Conservation (phyloP, 1,139 yeast species). For the Sugiyamaella neomexicana region DNA sequence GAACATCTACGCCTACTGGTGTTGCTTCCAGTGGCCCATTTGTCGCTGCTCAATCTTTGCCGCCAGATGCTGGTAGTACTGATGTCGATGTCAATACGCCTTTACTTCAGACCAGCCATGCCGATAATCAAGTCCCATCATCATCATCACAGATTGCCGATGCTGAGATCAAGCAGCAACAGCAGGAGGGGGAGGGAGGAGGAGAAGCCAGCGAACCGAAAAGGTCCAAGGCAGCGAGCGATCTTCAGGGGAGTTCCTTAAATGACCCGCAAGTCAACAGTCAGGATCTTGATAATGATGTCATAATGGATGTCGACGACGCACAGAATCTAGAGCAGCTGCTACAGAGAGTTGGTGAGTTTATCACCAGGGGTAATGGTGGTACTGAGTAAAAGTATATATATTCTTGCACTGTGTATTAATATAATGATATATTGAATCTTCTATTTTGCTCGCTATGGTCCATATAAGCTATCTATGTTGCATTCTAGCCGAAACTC, state of each 20-base stretch:
- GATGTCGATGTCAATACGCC: slow-evolving; percentile 7
- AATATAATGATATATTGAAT: slow-evolving; percentile 1
- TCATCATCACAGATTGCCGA: neutral
- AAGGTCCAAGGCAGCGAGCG: neutral
- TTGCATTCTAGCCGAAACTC: neutral
- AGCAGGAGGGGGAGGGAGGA: no score
- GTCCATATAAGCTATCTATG: no score
- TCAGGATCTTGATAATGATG: slow-evolving; percentile 15
- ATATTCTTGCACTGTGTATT: neutral
- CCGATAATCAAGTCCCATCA: neutral
- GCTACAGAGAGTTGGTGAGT: slow-evolving; percentile 39
- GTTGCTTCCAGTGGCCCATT: neutral
- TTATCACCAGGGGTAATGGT: slow-evolving; percentile 26
- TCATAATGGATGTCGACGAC: slow-evolving; percentile 22
- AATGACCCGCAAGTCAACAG: neutral
- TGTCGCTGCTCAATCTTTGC: neutral
- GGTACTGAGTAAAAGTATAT: neutral
- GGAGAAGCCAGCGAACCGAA: no score
- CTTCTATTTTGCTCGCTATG: neutral
- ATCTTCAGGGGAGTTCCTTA: neutral
- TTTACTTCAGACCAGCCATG: slow-evolving; percentile 13
- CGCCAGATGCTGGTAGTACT: neutral
- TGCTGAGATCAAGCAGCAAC: neutral
- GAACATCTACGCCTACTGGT: neutral
- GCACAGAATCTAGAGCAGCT: slow-evolving; percentile 33